These are phyloP conservation scores for Salix udensis DNA, from an alignment of 345 rosid genomes.

Conservation along the genomic window DNA sequence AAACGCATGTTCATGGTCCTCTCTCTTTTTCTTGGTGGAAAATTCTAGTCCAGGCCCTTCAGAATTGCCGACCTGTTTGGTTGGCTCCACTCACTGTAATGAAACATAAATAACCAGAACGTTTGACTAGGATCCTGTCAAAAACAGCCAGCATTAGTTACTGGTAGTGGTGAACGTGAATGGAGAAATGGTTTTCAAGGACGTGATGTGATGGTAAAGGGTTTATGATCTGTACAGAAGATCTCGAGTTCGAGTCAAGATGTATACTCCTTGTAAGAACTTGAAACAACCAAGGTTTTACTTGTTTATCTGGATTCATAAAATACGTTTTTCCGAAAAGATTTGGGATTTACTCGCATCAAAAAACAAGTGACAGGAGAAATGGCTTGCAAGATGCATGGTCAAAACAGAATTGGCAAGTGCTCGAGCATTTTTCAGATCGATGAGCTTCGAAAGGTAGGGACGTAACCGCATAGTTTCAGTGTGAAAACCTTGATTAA, in stretches of 20 bases:
- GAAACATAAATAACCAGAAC: not conserved
- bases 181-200: not conserved
- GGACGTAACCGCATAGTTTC: not conserved
- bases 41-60: not conserved
- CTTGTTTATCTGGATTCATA: rapidly evolving
- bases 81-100: not conserved
- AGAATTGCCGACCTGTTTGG: not conserved
- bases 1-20: not conserved
- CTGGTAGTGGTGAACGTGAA: conserved; percentile 1
- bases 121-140: not conserved
- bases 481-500: not conserved
- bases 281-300: rapidly evolving
- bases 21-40: conserved; percentile 5
- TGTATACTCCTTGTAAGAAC: rapidly evolving
- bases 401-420: not conserved
- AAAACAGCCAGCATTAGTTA: not conserved
- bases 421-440: not conserved
- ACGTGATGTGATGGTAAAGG: no score
- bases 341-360: no score
- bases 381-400: not conserved
- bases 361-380: not conserved
- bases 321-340: rapidly evolving
- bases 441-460: no score
- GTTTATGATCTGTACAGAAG: no score
- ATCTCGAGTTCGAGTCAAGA: no score